Base-by-base conservation (phyloP, 176 grass and related monocot genomes). In the Pontederia crassipes region DNA sequence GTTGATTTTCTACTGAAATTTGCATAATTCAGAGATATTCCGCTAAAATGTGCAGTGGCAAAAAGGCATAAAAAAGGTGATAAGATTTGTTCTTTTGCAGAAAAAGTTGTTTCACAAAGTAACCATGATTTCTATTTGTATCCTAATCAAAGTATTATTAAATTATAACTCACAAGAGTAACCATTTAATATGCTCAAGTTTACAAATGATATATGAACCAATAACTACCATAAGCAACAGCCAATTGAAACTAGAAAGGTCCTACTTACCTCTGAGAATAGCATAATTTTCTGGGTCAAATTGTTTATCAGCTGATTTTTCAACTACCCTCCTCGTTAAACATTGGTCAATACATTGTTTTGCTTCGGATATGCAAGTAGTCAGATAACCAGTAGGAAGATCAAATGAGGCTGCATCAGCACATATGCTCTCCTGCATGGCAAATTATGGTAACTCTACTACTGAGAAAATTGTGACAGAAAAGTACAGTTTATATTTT, bases 361-460 rank as follows among this genome's bases (percentile, higher is more conserved):
- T 83, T 65, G 93, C 93, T 80, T 97, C 87, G 47, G 67, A 76
- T 17, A 97, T 71, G 71, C 93, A 97, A 64, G 84, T 78, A 69
- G 74, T 78, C 46, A 97, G 74, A 52, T 71, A 82, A 71, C 55
- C 87, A 46, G 81, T 81, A 82, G 70, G 81, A 63, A 97, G 75
- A 32, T 97, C 93, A 80, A 97, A 97, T 59, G 87, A 97, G 24
- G 93, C 87, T 56, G 93, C 93, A 78, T 97, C 93, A 71, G 93
- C 87, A 49, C 93, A 97, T 79, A 97, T 88, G 74, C 84, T 80
- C 81, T 91, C 92, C 92, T 97, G 71, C 67, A 76, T 59, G 64
- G 52, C 73, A 67, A 76, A 47, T 64, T 17, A 77, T 26, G 16
- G 46, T 1, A 82, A 62, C 66, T 45, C 63, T 75, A 59, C 70